Evolutionary conservation across 225 moss, liverwort and hornwort species (phyloP).

Genomic region (Rhytidiadelphus loreus): DNA sequence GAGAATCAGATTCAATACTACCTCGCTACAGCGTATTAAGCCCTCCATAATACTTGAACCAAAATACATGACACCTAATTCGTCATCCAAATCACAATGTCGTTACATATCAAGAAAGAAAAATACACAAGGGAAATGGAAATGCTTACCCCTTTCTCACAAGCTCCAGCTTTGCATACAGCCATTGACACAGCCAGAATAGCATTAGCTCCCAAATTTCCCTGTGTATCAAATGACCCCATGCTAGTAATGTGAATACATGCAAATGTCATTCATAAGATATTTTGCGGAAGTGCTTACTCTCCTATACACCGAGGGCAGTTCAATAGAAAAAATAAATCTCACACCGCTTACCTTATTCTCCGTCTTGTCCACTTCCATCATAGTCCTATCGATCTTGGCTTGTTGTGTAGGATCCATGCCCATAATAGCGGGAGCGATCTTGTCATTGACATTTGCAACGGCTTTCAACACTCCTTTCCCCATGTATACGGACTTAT

Average conservation of each 20-base stretch:
- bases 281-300: background rate
- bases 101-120: background rate
- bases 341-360: conserved; percentile 57
- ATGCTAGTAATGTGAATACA: background rate
- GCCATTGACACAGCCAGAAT: conserved; percentile 93
- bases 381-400: conserved; percentile 79
- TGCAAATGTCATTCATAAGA: background rate
- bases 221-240: conserved; percentile 35
- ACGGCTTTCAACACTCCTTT: conserved; percentile 97
- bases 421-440: conserved; percentile 71
- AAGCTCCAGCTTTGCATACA: conserved; percentile 75
- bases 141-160: conserved; percentile 51
- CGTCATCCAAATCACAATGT: background rate
- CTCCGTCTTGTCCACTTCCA: conserved; percentile 95
- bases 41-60: background rate
- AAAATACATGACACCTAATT: background rate
- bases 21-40: background rate
- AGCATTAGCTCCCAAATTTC: conserved; percentile 85
- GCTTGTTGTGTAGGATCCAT: conserved; percentile 91
- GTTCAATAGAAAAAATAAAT: background rate
- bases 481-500: conserved; percentile 73
- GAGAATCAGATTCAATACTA: background rate
- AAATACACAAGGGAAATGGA: background rate
- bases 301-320: background rate
- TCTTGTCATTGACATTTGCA: conserved; percentile 80